Evolutionary conservation across 2,329 filamentous ascomycete genomes (phyloP).

Genomic region (Periglandula ipomoeae): DNA sequence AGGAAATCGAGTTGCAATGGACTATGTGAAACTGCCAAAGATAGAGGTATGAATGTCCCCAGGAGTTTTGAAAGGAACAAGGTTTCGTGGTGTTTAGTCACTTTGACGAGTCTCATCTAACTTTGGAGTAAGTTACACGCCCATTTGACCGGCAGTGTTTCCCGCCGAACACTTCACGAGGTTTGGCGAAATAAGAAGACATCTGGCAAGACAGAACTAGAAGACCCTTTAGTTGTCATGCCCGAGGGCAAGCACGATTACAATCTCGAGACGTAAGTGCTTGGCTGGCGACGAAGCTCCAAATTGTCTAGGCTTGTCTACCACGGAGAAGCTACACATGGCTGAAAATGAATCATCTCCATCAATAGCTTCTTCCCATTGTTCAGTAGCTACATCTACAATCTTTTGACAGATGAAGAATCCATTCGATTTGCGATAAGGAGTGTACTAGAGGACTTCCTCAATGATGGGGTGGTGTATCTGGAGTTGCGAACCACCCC

Average conservation of each 20-base stretch:
- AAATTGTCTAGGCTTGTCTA: neutral
- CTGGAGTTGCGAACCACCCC: constrained; percentile 76
- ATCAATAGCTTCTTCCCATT: constrained; percentile 60
- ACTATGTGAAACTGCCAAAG: constrained; percentile 43
- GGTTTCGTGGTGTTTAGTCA: too few species aligned
- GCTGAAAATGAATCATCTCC: neutral
- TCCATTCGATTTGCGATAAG: constrained; percentile 54
- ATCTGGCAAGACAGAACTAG: constrained; percentile 42
- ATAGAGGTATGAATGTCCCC: constrained; percentile 36
- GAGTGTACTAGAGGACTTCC: constrained; percentile 58
- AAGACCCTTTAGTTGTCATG: constrained; percentile 62
- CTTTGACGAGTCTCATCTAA: too few species aligned
- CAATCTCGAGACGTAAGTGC: constrained; percentile 55
- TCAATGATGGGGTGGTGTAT: constrained; percentile 63
- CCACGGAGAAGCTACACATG: neutral
- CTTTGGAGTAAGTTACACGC: constrained; percentile 55
- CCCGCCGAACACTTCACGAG: constrained; percentile 60
- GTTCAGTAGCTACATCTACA: constrained; percentile 73
- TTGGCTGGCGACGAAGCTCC: neutral
- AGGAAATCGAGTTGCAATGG: constrained; percentile 18
- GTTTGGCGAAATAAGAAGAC: constrained; percentile 58
- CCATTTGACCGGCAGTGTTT: constrained; percentile 72
- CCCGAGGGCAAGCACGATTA: constrained; percentile 63
- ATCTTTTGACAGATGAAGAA: constrained; percentile 54
- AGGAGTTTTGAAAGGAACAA: neutral